These are phyloP conservation scores for Patellifolia procumbens DNA, from an alignment of 179 eudicot species.

Conservation along the genomic window DNA sequence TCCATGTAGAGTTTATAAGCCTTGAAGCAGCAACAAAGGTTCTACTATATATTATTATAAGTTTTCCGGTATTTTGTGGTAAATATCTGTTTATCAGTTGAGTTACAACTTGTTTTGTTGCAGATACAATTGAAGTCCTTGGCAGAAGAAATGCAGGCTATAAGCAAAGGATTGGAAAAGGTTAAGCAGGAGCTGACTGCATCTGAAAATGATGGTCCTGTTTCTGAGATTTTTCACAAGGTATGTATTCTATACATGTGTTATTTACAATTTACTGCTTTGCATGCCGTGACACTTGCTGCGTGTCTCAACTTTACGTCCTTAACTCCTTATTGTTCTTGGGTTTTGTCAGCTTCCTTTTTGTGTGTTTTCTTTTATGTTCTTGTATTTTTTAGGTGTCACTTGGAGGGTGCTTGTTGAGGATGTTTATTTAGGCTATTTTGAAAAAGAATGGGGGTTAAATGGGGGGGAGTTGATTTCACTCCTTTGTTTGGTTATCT, in stretches of 20 bases:
- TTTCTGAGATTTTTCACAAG: conserved; percentile 70
- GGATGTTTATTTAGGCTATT: too few relatives aligned
- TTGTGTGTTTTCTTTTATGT: neutral
- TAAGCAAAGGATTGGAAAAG: conserved; percentile 73
- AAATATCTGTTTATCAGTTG: conserved; percentile 2
- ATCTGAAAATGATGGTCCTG: conserved; percentile 85
- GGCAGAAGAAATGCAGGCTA: conserved; percentile 97
- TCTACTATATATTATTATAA: conserved; percentile 8
- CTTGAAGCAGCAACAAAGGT: conserved; percentile 95
- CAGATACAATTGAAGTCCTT: conserved; percentile 91
- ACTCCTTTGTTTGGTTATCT: too few relatives aligned
- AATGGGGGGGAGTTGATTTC: too few relatives aligned
- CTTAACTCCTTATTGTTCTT: too few relatives aligned
- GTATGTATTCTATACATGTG: conserved; percentile 29
- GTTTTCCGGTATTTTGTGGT: neutral
- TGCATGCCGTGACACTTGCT: neutral
- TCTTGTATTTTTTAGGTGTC: neutral
- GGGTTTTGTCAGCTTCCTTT: neutral
- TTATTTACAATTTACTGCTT: neutral
- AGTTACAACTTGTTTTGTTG: conserved; percentile 23
- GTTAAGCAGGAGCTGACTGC: conserved; percentile 71
- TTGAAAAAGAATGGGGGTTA: too few relatives aligned
- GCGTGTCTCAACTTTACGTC: neutral
- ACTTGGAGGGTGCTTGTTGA: neutral
- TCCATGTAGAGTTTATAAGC: conserved; percentile 69